Evolutionary conservation across 2,329 filamentous ascomycete genomes (phyloP), one percentile per base, ranked within the genome.

Genomic region (Aureobasidium leucospermi): DNA sequence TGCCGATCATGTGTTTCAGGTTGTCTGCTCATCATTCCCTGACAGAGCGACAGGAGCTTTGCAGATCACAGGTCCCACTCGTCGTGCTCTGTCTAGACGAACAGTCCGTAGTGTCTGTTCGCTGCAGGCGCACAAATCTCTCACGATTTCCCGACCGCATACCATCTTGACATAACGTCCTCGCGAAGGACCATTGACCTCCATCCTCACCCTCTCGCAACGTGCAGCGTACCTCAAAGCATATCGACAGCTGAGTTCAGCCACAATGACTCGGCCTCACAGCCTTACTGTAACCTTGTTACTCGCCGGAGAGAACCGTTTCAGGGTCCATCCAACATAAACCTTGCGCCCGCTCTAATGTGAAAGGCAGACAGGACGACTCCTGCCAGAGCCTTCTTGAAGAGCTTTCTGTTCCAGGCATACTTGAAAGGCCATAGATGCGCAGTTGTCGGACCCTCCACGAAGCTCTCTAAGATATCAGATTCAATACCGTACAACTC

Each of bases 1-100:
- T 46, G 52, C 16, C 29, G 52, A 56, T 56, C 52, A 19, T 9
- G 39, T 46, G 52, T 56, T 56, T 56, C 52, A 56, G 42, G 7
- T 43, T 56, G 52, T n/a, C 32, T 32, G 31, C 52, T 46, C 28
- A 56, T 43, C 41, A 55, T 41, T 55, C 16, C 38, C 15, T 9
- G 11, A 7, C 11, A 13, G 29, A 56, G 41, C 19, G 19, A 46
- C 39, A 38, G 29, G 41, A 29, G 46, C 29, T 23, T 23, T 56
- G 52, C 5, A 45, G 39, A 55, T 55, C 38, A 38, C 48, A 39
- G 19, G 29, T 51, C 23, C 32, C 32, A 11, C n/a, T 23, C 23
- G 19, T 28, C 36, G 32, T 23, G 23, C n/a, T 42, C n/a, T 13
- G 9, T 53, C n/a, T 32, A 5, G 2, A 42, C 13, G 13, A 11